phyloP scores from a whole-genome alignment of 106 monocot genomes.

The Apostasia ramifera region DNA sequence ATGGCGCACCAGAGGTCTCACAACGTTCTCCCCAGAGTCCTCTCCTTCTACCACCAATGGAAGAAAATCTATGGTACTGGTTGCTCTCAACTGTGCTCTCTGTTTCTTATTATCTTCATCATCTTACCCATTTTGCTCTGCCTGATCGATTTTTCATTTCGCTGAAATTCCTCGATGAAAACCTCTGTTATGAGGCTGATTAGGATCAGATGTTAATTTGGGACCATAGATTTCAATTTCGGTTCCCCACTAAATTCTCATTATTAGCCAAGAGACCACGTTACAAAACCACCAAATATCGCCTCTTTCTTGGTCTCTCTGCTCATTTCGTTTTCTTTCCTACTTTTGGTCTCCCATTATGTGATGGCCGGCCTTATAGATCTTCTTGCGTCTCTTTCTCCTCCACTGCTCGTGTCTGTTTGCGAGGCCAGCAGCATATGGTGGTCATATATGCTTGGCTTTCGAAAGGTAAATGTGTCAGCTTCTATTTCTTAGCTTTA shows the following conservation, averaged over 20 bases:
- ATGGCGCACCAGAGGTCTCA: constrained; percentile 45
- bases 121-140: not conserved
- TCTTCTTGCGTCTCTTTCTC: not conserved
- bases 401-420: not conserved
- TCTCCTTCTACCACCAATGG: constrained; percentile 92
- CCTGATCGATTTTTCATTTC: no score
- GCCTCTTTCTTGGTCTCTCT: no score
- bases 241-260: not conserved
- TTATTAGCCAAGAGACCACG: not conserved
- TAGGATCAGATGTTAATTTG: not conserved
- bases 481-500: not conserved
- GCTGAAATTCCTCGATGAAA: no score
- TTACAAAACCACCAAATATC: not conserved
- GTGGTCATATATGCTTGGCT: not conserved
- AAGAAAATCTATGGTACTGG: constrained; percentile 80
- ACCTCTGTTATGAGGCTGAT: no score
- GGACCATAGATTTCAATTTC: not conserved
- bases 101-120: not conserved
- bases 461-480: no score
- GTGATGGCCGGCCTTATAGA: not conserved
- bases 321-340: not conserved
- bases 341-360: not conserved
- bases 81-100: no score
- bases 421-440: not conserved
- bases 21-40: constrained; percentile 81